These are phyloP conservation scores for Mycena albidolilacea DNA, from an alignment of 768 basidiomycete genomes.

Conservation along the genomic window DNA sequence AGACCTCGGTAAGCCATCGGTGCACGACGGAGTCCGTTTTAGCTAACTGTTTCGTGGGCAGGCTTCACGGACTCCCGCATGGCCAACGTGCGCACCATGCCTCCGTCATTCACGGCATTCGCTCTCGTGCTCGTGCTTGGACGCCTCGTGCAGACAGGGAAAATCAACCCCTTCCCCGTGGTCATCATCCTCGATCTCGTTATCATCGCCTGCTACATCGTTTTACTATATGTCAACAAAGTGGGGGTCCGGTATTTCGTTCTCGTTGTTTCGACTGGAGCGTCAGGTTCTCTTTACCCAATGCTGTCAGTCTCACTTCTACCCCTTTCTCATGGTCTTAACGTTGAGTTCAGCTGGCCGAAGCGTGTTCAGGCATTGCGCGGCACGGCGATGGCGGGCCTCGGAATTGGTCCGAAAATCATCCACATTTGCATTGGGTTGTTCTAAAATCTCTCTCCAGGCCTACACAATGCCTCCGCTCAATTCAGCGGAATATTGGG, in stretches of 20 bases:
- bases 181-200: slow-evolving; percentile 39
- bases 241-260: slow-evolving; percentile 40
- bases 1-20: slow-evolving; percentile 37
- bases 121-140: slow-evolving; percentile 33
- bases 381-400: slow-evolving; percentile 42
- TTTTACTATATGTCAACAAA: slow-evolving; percentile 39
- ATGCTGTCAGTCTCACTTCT: slow-evolving; percentile 28
- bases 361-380: slow-evolving; percentile 41
- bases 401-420: slow-evolving; percentile 37
- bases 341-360: slow-evolving; percentile 34
- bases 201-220: slow-evolving; percentile 40
- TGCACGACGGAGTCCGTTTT: background rate
- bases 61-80: slow-evolving; percentile 42
- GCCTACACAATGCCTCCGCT: slow-evolving; percentile 40
- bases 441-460: background rate
- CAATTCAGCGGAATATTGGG: slow-evolving; percentile 43
- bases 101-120: slow-evolving; percentile 41
- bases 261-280: slow-evolving; percentile 39
- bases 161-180: slow-evolving; percentile 40
- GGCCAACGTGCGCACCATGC: slow-evolving; percentile 45
- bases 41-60: slow-evolving; percentile 5
- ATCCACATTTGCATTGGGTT: too few species aligned
- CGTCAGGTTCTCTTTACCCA: slow-evolving; percentile 42
- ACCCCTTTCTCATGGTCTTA: too few species aligned
- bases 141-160: slow-evolving; percentile 34